These are phyloP conservation scores for Gilbertella persicaria DNA, from an alignment of 371 early-diverging fungal species.

Conservation along the genomic window DNA sequence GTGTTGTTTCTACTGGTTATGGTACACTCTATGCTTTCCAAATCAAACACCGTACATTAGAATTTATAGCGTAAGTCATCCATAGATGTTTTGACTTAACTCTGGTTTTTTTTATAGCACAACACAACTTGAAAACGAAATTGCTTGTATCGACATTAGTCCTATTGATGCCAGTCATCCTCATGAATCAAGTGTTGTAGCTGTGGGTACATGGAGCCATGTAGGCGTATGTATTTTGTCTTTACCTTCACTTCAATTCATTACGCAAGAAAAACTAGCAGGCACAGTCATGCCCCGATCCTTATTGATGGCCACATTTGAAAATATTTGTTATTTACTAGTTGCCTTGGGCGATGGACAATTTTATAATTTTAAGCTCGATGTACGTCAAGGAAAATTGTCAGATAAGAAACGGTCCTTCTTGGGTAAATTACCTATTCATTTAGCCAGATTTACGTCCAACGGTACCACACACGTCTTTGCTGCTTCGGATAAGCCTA, in stretches of 20 bases:
- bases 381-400: constrained; percentile 43
- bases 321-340: constrained; percentile 71
- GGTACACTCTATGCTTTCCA: constrained; percentile 62
- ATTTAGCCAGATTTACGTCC: constrained; percentile 65
- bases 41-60: constrained; percentile 41
- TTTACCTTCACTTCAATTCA: constrained; percentile 57
- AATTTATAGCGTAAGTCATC: constrained; percentile 37
- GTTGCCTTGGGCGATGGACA: constrained; percentile 88
- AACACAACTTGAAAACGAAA: constrained; percentile 59
- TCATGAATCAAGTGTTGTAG: constrained; percentile 48
- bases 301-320: constrained; percentile 73
- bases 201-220: constrained; percentile 81
- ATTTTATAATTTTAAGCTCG: constrained; percentile 69
- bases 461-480: constrained; percentile 74
- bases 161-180: constrained; percentile 45
- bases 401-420: constrained; percentile 69
- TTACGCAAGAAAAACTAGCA: constrained; percentile 53
- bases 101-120: constrained; percentile 11
- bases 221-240: constrained; percentile 64
- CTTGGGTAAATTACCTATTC: constrained; percentile 79
- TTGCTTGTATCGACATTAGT: constrained; percentile 76
- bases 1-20: constrained; percentile 68
- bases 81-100: neutral
- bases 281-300: constrained; percentile 79
- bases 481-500: constrained; percentile 87